phyloP scores from a whole-genome alignment of 2,329 filamentous ascomycete genomes.

The Fusarium oxysporum region DNA sequence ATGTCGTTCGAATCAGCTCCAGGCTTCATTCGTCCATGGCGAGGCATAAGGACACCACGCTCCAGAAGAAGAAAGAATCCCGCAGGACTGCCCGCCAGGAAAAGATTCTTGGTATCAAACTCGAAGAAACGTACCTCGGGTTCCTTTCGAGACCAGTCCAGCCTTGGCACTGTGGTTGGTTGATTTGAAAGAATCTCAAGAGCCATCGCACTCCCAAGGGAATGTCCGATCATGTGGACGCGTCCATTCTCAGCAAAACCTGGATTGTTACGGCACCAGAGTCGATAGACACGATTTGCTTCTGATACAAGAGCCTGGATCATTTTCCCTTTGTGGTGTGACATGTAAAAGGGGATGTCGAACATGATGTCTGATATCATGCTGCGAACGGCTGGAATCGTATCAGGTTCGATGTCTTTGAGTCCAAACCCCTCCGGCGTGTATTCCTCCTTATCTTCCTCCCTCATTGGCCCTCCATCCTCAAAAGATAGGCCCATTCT shows the following conservation, averaged over 20 bases:
- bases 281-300: constrained; percentile 92
- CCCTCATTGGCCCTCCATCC: constrained; percentile 73
- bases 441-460: constrained; percentile 64
- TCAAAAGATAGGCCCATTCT: constrained; percentile 89
- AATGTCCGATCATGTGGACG: constrained; percentile 93
- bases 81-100: constrained; percentile 89
- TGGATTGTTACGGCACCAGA: constrained; percentile 95
- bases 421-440: constrained; percentile 71
- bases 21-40: constrained; percentile 79
- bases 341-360: constrained; percentile 97
- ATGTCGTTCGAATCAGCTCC: constrained; percentile 74
- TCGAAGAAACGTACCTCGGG: constrained; percentile 76
- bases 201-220: constrained; percentile 93
- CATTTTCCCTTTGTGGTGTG: constrained; percentile 96
- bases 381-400: constrained; percentile 90
- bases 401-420: constrained; percentile 91
- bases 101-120: constrained; percentile 91
- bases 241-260: constrained; percentile 83
- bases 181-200: constrained; percentile 91
- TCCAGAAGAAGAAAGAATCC: constrained; percentile 94
- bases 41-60: constrained; percentile 76
- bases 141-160: constrained; percentile 56
- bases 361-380: constrained; percentile 98
- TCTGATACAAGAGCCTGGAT: constrained; percentile 87
- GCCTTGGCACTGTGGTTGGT: constrained; percentile 74